Evolutionary conservation across 2,329 filamentous ascomycete species (phyloP).

Genomic region (Colletotrichum tanaceti): DNA sequence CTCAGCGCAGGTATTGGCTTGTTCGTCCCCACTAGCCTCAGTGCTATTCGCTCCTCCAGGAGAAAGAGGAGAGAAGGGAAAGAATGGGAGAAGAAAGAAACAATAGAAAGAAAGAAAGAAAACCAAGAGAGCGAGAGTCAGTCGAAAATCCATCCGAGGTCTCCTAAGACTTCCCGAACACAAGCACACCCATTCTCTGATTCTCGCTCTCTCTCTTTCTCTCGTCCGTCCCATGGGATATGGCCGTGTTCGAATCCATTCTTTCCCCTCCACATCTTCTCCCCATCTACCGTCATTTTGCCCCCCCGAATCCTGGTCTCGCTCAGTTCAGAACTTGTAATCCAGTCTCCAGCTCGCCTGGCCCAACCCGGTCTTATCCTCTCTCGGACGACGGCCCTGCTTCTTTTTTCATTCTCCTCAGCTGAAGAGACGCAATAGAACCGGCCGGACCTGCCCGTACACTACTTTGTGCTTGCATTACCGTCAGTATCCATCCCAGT

Average conservation of each 20-base stretch:
- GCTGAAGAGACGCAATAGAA: neutral
- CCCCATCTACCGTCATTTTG: conserved; percentile 5
- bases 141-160: neutral
- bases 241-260: too few relatives aligned
- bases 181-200: too few relatives aligned
- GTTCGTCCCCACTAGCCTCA: neutral
- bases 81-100: neutral
- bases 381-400: conserved; percentile 19
- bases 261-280: neutral
- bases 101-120: neutral
- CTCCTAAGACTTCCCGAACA: neutral
- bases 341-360: conserved; percentile 19
- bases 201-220: too few relatives aligned
- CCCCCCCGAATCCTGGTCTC: neutral
- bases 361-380: conserved; percentile 11
- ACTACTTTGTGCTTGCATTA: conserved; percentile 13
- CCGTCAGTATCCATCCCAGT: neutral
- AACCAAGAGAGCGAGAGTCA: neutral
- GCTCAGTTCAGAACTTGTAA: neutral
- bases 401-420: neutral
- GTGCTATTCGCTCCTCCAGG: neutral
- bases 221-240: too few relatives aligned
- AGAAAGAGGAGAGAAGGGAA: neutral
- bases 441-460: neutral
- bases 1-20: conserved; percentile 17